phyloP scores from a whole-genome alignment of 1,284 basidiomycete genomes.

The Exobasidium cylindrosporum region DNA sequence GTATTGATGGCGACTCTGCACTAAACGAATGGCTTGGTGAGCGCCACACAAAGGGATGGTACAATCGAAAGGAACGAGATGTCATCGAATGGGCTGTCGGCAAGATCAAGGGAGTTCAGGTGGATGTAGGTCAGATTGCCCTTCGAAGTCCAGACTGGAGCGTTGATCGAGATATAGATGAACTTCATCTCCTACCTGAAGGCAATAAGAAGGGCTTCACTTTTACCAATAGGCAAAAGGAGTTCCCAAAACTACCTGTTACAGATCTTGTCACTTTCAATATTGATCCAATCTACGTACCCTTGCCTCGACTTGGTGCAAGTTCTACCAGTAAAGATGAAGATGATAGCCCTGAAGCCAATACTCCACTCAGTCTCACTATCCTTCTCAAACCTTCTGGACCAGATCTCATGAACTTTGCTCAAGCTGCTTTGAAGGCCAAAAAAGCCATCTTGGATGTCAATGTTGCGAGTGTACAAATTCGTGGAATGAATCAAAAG shows the following conservation, averaged over 20 bases:
- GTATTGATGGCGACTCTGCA: constrained; percentile 41
- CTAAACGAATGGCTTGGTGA: constrained; percentile 44
- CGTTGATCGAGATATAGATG: constrained; percentile 13
- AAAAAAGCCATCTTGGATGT: constrained; percentile 38
- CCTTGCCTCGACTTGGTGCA: constrained; percentile 33
- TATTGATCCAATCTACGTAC: constrained; percentile 41
- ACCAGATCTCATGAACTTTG: constrained; percentile 38
- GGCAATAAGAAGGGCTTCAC: constrained; percentile 9
- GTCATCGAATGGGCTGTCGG: constrained; percentile 44
- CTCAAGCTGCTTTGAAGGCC: constrained; percentile 30
- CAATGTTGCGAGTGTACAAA: constrained; percentile 34
- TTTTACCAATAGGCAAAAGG: too few relatives aligned
- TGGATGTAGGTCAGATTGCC: constrained; percentile 39
- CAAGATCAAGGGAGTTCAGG: constrained; percentile 40
- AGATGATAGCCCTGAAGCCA: constrained; percentile 1
- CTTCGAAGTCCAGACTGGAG: constrained; percentile 30
- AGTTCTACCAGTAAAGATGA: constrained; percentile 17
- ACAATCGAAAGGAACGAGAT: constrained; percentile 38
- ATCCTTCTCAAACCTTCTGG: constrained; percentile 42
- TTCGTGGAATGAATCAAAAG: constrained; percentile 35
- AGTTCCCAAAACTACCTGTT: constrained; percentile 15
- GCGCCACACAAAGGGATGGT: constrained; percentile 29
- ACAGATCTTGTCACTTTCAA: constrained; percentile 42
- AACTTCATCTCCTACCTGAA: constrained; percentile 17
- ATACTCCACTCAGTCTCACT: constrained; percentile 38